A percentile compares a stretch with the other conserved stretches of the same genome.
These are phyloP conservation scores for Nyssa sinensis DNA, from an alignment of 148 eudicot species.

Conservation along the genomic window DNA sequence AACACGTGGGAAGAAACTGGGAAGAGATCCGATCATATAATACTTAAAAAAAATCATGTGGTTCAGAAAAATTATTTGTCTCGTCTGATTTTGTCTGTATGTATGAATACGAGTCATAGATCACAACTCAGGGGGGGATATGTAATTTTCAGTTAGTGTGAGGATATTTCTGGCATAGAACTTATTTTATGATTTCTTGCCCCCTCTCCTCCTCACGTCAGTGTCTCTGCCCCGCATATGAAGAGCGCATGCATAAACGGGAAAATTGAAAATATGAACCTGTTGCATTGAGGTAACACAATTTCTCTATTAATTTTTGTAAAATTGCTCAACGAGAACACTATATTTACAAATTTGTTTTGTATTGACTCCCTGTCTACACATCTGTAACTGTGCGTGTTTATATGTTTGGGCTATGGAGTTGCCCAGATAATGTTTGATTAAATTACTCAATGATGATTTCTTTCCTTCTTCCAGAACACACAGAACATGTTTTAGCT, in stretches of 20 bases:
- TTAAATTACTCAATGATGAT: background rate
- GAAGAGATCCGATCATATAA: too few species aligned
- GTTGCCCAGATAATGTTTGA: constrained; percentile 1
- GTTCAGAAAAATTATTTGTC: too few species aligned
- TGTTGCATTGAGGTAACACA: background rate
- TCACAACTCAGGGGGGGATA: too few species aligned
- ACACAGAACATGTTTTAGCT: background rate
- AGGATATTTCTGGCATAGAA: background rate
- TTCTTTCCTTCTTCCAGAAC: background rate
- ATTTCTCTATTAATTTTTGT: background rate
- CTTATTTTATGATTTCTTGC: too few species aligned
- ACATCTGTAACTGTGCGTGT: background rate
- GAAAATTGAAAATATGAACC: background rate
- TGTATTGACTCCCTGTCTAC: too few species aligned
- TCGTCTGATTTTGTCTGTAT: too few species aligned
- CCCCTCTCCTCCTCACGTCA: too few species aligned
- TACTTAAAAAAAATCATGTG: too few species aligned
- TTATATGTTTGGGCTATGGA: background rate
- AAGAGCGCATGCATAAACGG: too few species aligned
- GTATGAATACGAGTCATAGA: too few species aligned
- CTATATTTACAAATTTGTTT: background rate
- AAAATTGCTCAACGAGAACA: background rate
- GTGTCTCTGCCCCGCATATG: background rate
- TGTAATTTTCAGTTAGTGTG: background rate
- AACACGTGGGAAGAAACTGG: background rate